Percentiles rank a stretch among this genome's conserved stretches.
Conservation (phyloP, 2,329 filamentous ascomycete genomes). For the Cladosporium sp. region DNA sequence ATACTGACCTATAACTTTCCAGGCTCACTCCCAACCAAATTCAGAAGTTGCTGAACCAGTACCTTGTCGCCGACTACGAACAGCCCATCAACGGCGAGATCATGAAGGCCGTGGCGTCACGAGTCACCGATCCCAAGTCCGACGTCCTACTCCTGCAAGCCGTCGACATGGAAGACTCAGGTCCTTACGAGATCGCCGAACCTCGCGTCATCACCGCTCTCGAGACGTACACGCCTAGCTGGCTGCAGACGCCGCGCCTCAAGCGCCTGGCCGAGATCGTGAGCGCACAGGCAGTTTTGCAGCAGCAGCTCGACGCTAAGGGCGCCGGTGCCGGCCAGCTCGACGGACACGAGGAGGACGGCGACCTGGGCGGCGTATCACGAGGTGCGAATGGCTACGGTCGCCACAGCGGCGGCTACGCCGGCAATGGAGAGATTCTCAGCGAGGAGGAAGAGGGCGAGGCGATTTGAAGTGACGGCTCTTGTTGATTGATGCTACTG, state of each 20-base stretch:
- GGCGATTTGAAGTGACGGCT: neutral
- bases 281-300: constrained; percentile 89
- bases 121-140: constrained; percentile 90
- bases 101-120: constrained; percentile 97
- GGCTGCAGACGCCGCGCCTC: constrained; percentile 91
- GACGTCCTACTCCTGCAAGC: constrained; percentile 89
- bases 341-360: constrained; percentile 7
- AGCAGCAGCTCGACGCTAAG: constrained; percentile 40
- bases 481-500: neutral
- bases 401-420: constrained; percentile 1
- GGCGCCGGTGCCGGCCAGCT: neutral
- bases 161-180: constrained; percentile 98
- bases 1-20: neutral
- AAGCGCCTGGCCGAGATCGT: constrained; percentile 98
- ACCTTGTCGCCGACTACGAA: constrained; percentile 96
- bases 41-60: constrained; percentile 97
- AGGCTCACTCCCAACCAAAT: constrained; percentile 98
- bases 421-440: constrained; percentile 2
- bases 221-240: constrained; percentile 97
- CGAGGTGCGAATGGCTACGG: constrained; percentile 1
- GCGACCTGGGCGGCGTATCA: neutral
- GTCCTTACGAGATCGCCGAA: constrained; percentile 97
- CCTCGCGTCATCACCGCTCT: constrained; percentile 91
- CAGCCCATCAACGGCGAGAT: constrained; percentile 99
- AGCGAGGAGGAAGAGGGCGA: constrained; percentile 9